These are phyloP conservation scores for Camellia granthamiana DNA, from an alignment of 148 eudicot genomes.

Conservation along the genomic window DNA sequence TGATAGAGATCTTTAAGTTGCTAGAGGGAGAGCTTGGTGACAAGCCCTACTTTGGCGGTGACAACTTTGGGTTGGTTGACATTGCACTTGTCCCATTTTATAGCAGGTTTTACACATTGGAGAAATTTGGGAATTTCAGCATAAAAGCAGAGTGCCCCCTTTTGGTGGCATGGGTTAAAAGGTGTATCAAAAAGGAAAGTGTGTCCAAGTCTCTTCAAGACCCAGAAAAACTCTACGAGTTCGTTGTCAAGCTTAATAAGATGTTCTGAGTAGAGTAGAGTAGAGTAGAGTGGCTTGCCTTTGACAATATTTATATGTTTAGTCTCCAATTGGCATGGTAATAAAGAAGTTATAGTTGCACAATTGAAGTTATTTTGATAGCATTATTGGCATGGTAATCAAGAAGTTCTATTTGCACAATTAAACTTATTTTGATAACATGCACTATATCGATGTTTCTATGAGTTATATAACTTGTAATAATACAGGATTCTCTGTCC, in stretches of 20 bases:
- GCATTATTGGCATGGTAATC: too few relatives aligned
- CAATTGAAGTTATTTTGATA: too few relatives aligned
- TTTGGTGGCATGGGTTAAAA: conserved; percentile 16
- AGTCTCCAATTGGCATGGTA: too few relatives aligned
- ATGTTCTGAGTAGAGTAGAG: background rate
- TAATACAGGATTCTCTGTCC: too few relatives aligned
- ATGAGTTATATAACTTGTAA: too few relatives aligned
- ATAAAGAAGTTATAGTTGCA: too few relatives aligned
- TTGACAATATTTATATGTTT: too few relatives aligned
- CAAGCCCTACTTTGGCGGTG: conserved; percentile 11
- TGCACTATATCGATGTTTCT: too few relatives aligned
- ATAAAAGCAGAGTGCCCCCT: conserved; percentile 19
- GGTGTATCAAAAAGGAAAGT: conserved; percentile 7
- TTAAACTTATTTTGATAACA: too few relatives aligned
- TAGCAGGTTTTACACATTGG: conserved; percentile 5
- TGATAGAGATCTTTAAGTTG: conserved; percentile 14
- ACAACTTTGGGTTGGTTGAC: conserved; percentile 11
- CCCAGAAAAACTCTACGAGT: conserved; percentile 12
- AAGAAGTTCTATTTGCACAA: too few relatives aligned
- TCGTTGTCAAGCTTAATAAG: background rate
- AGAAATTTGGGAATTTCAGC: conserved; percentile 14
- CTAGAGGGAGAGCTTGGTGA: conserved; percentile 17
- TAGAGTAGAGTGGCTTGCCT: background rate
- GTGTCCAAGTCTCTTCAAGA: conserved; percentile 10
- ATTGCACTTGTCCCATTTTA: conserved; percentile 17